Conservation (phyloP, 306 rosid species). For the Canavalia gladiata region DNA sequence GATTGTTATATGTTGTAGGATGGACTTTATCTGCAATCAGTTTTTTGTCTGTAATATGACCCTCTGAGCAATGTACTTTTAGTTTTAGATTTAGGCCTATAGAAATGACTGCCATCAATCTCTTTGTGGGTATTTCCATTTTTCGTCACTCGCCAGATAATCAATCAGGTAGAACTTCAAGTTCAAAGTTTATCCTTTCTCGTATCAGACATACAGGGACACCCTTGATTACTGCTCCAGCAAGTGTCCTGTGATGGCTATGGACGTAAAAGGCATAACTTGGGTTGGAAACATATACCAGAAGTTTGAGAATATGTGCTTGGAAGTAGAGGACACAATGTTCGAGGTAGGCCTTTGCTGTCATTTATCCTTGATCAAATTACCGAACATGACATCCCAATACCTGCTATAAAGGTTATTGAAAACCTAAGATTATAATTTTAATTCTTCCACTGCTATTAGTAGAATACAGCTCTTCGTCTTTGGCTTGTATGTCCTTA, state of each 20-base stretch:
- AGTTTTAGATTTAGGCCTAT: background rate
- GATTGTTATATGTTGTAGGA: slow-evolving; percentile 29
- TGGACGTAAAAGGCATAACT: slow-evolving; percentile 76
- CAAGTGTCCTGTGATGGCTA: slow-evolving; percentile 48
- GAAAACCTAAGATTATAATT: slow-evolving; percentile 5
- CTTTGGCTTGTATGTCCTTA: slow-evolving; percentile 13
- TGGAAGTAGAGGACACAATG: slow-evolving; percentile 80
- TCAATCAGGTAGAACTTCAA: slow-evolving; percentile 49
- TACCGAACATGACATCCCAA: slow-evolving; percentile 6
- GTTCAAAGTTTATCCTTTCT: slow-evolving; percentile 20
- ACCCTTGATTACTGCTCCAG: slow-evolving; percentile 26
- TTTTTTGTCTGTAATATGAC: slow-evolving; percentile 30
- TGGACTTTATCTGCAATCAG: slow-evolving; percentile 17
- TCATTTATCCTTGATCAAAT: slow-evolving; percentile 31
- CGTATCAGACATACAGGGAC: slow-evolving; percentile 41
- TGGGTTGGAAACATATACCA: slow-evolving; percentile 80
- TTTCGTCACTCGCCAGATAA: slow-evolving; percentile 48
- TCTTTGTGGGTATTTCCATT: background rate
- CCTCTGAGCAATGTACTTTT: slow-evolving; percentile 22
- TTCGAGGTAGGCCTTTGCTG: slow-evolving; percentile 65
- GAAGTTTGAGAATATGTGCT: slow-evolving; percentile 82
- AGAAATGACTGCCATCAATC: slow-evolving; percentile 8
- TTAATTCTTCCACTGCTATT: background rate
- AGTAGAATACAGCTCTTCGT: slow-evolving; percentile 14
- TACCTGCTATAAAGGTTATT: slow-evolving; percentile 12